These are phyloP conservation scores for Irpex sp. DNA, from an alignment of 1,284 basidiomycete species.

Conservation along the genomic window DNA sequence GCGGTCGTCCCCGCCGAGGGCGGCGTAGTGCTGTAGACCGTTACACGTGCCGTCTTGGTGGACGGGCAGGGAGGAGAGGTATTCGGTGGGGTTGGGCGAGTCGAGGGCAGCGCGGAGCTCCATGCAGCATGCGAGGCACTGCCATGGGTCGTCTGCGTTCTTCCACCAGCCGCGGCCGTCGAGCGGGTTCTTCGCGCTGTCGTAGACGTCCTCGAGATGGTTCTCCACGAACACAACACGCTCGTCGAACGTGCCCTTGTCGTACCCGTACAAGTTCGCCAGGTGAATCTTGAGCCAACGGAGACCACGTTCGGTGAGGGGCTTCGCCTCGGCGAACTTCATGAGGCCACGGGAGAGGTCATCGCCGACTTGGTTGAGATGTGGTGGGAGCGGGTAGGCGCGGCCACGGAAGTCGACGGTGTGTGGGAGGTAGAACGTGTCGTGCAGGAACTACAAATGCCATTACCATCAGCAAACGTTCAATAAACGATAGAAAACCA, in stretches of 20 bases:
- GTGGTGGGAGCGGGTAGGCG: constrained; percentile 95
- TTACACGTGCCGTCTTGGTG: constrained; percentile 99
- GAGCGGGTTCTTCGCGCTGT: constrained; percentile 84
- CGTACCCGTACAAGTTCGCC: constrained; percentile 90
- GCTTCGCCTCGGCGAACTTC: constrained; percentile 77
- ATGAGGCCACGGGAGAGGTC: constrained; percentile 90
- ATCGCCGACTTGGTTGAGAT: constrained; percentile 95
- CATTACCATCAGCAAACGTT: not conserved
- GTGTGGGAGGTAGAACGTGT: constrained; percentile 92
- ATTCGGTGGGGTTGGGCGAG: constrained; percentile 68
- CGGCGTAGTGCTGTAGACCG: constrained; percentile 97
- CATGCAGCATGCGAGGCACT: constrained; percentile 89
- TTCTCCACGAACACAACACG: constrained; percentile 77
- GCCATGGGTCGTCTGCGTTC: constrained; percentile 94
- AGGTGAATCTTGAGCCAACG: constrained; percentile 89
- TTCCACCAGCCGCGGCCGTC: constrained; percentile 86
- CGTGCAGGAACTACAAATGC: constrained; percentile 63
- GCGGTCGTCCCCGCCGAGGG: constrained; percentile 86
- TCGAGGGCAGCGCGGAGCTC: constrained; percentile 80
- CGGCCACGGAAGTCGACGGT: constrained; percentile 98
- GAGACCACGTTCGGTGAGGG: constrained; percentile 76
- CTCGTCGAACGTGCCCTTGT: constrained; percentile 93
- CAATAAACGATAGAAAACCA: constrained; percentile 11
- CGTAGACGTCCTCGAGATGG: constrained; percentile 74
- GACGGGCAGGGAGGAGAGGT: constrained; percentile 77